Conservation (phyloP, 2,329 filamentous ascomycete species). For the Colletotrichum endophyticum region DNA sequence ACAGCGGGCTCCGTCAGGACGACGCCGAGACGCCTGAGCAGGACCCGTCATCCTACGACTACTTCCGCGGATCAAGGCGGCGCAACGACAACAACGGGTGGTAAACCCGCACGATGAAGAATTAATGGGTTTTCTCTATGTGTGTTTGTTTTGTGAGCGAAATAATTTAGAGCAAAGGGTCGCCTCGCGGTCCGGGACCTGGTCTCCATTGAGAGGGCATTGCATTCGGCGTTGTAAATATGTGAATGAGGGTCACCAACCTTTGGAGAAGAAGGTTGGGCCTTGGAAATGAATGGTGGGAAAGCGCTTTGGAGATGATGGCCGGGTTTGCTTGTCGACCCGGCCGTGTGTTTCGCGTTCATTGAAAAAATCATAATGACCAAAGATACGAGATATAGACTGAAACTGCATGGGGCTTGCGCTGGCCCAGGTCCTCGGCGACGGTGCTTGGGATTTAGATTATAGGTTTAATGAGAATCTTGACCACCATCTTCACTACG, state of each 20-base stretch:
- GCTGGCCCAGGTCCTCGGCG: background rate
- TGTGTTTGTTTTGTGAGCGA: slow-evolving; percentile 3
- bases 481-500: background rate
- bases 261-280: background rate
- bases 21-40: slow-evolving; percentile 43
- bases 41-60: slow-evolving; percentile 60
- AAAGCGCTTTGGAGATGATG: background rate
- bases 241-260: background rate
- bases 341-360: background rate
- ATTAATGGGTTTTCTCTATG: background rate
- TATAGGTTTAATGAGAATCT: slow-evolving; percentile 15
- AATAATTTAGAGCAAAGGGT: slow-evolving; percentile 1
- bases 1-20: slow-evolving; percentile 62
- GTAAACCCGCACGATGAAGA: slow-evolving; percentile 25
- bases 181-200: background rate
- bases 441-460: background rate
- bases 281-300: background rate
- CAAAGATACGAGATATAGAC: slow-evolving; percentile 21
- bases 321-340: background rate
- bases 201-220: slow-evolving; percentile 5
- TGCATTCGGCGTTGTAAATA: slow-evolving; percentile 13
- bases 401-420: slow-evolving; percentile 1
- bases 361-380: slow-evolving; percentile 12
- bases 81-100: slow-evolving; percentile 45
- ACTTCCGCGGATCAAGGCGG: slow-evolving; percentile 51